Evolutionary conservation across 2,329 filamentous ascomycete species (phyloP).

Genomic region (Pseudogymnoascus sp.): DNA sequence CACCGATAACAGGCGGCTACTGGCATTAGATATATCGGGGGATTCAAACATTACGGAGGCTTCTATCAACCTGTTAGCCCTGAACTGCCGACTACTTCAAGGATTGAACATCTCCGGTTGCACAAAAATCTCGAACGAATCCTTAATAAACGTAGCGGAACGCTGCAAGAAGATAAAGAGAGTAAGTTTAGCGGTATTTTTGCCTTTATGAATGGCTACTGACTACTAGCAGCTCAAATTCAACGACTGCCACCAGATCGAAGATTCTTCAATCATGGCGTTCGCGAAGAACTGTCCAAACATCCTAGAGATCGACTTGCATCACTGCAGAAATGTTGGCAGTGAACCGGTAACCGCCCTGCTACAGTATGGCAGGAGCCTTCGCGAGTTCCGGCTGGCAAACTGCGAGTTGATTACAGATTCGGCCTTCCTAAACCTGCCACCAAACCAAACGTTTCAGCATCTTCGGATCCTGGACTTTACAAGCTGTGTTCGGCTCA

Average conservation of each 20-base stretch:
- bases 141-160: slow-evolving; percentile 69
- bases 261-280: slow-evolving; percentile 70
- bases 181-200: slow-evolving; percentile 39
- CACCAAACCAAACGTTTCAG: slow-evolving; percentile 62
- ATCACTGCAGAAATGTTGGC: slow-evolving; percentile 72
- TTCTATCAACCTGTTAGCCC: slow-evolving; percentile 68
- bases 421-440: slow-evolving; percentile 74
- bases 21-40: slow-evolving; percentile 84
- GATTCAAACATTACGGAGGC: slow-evolving; percentile 71
- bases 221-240: slow-evolving; percentile 63
- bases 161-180: slow-evolving; percentile 81
- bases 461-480: slow-evolving; percentile 88
- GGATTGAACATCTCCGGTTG: slow-evolving; percentile 90
- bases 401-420: slow-evolving; percentile 81
- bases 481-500: slow-evolving; percentile 76
- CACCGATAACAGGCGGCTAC: slow-evolving; percentile 66
- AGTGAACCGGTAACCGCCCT: slow-evolving; percentile 77
- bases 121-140: slow-evolving; percentile 74
- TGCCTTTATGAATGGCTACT: slow-evolving; percentile 13
- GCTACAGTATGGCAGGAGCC: slow-evolving; percentile 64
- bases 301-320: slow-evolving; percentile 91
- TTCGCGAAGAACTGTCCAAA: slow-evolving; percentile 85
- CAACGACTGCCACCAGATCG: slow-evolving; percentile 81
- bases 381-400: slow-evolving; percentile 84
- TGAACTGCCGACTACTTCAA: slow-evolving; percentile 76